Evolutionary conservation across 345 rosid species (phyloP), one percentile per base, ranked within the genome.

Genomic region (Noccaea caerulescens): DNA sequence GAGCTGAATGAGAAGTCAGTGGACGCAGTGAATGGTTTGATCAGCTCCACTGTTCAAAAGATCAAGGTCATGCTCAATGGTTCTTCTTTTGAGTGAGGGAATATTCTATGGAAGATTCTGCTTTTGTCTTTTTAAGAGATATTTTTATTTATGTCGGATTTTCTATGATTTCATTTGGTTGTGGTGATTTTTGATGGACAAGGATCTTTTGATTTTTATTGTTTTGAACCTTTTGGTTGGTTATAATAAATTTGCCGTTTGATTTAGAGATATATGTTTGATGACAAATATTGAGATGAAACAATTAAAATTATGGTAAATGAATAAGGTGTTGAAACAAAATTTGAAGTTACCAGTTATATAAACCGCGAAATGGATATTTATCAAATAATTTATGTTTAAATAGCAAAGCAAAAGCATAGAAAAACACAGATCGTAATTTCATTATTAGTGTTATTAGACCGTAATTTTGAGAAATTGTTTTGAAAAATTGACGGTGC

Each of bases 1-100:
- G 76, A 81, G 9, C 23, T 76, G 33, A 79, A 49, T 68, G 63
- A 80, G 78, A 83, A 76, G 58, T 77, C 81, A 1, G 85, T 84
- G 50, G 83, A 84, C 9, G 77, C 78, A 1, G 85, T 86, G 63
- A 83, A 72, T 67, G 66, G 77, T 37, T 84, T 90, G 32, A 74
- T 89, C 43, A 86, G 84, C 78, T 51, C 79, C 4, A 88, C 88
- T n/a, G 76, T 83, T 60, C 82, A 81, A 50, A 80, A 50, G 37
- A 80, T 88, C 39, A 90, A 80, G 79, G 52, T 8, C 39, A 80
- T 81, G 30, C 58, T 89, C 36, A 71, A 77, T 57, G 82, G 81
- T 75, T 56, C 75, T 50, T 33, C 52, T 46, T 51, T 27, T 72
- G 79, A 82, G 42, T 79, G 53, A 69, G 10, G 54, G 73, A 52